Evolutionary conservation across 345 rosid species (phyloP).

Genomic region (Dimocarpus longan): DNA sequence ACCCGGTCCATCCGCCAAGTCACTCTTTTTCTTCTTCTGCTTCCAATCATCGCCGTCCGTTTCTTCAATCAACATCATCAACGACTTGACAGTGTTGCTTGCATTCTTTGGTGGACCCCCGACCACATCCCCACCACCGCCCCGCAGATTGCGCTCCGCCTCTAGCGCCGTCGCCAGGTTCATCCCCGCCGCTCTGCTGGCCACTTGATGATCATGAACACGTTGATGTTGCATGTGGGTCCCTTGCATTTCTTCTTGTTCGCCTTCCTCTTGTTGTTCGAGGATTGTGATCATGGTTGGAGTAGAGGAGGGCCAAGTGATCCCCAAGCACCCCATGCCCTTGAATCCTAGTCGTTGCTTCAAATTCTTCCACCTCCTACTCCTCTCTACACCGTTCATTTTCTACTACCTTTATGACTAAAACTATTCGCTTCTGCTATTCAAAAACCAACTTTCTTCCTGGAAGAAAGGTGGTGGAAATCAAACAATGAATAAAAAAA

Average conservation of each 20-base stretch:
- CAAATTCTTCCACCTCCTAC: constrained; percentile 55
- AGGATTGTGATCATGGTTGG: constrained; percentile 34
- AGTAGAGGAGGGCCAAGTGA: constrained; percentile 40
- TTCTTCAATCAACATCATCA: constrained; percentile 81
- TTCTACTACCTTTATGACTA: not conserved
- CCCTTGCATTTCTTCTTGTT: not conserved
- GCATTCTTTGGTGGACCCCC: constrained; percentile 22
- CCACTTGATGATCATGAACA: not conserved
- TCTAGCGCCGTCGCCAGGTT: constrained; percentile 81
- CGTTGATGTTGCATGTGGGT: constrained; percentile 9
- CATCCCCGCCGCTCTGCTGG: constrained; percentile 34
- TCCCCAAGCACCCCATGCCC: constrained; percentile 69
- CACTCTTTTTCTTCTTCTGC: constrained; percentile 15
- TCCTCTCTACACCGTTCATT: constrained; percentile 46
- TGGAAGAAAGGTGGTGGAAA: too few species aligned
- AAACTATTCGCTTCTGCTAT: too few species aligned
- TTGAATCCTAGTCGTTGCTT: constrained; percentile 70
- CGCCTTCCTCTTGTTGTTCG: constrained; percentile 26
- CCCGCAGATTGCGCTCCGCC: constrained; percentile 69
- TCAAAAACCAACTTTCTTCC: too few species aligned
- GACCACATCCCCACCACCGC: not conserved
- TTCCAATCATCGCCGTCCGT: constrained; percentile 63
- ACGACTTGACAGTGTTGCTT: constrained; percentile 39
- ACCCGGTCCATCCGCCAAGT: constrained; percentile 22
- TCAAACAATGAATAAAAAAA: too few species aligned